Percentiles rank a stretch among this genome's conserved stretches.
Conservation (phyloP, 305 asterid genomes). For the Salvia sclarea region DNA sequence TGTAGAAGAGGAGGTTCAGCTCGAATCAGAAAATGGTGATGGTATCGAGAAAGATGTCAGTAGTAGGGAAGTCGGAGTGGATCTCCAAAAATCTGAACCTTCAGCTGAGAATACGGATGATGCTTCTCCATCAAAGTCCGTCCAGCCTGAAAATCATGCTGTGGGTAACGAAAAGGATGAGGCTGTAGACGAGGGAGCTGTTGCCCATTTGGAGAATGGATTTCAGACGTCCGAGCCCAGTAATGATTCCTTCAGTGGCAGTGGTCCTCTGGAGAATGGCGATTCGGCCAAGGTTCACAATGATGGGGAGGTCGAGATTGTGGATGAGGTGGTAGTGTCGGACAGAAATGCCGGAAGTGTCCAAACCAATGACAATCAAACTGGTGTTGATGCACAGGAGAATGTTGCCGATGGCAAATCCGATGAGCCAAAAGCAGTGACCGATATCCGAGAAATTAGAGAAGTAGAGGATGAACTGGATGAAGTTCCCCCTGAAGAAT, state of each 20-base stretch:
- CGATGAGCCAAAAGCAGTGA: conserved; percentile 12
- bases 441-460: conserved; percentile 36
- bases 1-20: conserved; percentile 35
- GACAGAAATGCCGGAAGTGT: conserved; percentile 25
- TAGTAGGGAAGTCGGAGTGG: conserved; percentile 33
- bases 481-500: conserved; percentile 51
- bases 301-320: conserved; percentile 24
- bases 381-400: conserved; percentile 23
- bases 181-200: conserved; percentile 31
- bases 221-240: conserved; percentile 4
- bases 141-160: conserved; percentile 29
- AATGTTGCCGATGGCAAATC: conserved; percentile 33
- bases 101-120: conserved; percentile 19
- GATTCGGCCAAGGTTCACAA: conserved; percentile 19
- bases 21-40: conserved; percentile 29
- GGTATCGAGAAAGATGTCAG: conserved; percentile 28
- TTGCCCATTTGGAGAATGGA: conserved; percentile 31
- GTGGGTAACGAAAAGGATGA: conserved; percentile 34
- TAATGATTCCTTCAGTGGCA: conserved; percentile 20
- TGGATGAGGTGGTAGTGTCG: conserved; percentile 19
- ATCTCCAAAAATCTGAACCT: conserved; percentile 22
- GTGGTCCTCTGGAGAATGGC: conserved; percentile 38
- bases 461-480: conserved; percentile 46
- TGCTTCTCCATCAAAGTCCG: conserved; percentile 23
- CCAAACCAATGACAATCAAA: conserved; percentile 33